phyloP scores from a whole-genome alignment of 768 basidiomycete genomes.

The Pisolithus tinctorius region DNA sequence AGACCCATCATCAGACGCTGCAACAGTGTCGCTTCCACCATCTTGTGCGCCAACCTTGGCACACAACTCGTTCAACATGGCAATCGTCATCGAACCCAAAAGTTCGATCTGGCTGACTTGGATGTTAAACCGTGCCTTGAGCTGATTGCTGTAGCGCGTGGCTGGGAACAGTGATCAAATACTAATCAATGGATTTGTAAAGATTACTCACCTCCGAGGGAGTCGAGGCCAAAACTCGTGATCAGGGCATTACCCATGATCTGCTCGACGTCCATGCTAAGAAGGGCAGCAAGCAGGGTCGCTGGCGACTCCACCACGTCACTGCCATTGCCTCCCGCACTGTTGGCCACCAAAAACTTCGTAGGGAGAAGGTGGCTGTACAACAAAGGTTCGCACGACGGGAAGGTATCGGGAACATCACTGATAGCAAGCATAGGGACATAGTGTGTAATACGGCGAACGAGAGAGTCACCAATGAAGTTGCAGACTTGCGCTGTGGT shows the following conservation, averaged over 20 bases:
- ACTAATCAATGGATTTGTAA: neutral
- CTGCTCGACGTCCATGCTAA: constrained; percentile 22
- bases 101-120: constrained; percentile 17
- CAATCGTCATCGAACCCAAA: constrained; percentile 15
- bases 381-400: constrained; percentile 19
- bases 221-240: constrained; percentile 18
- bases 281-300: constrained; percentile 17
- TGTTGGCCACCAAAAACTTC: constrained; percentile 13
- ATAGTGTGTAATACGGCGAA: constrained; percentile 24
- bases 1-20: constrained; percentile 17
- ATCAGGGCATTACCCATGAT: constrained; percentile 25
- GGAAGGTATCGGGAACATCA: constrained; percentile 21
- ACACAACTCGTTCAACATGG: constrained; percentile 19
- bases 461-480: constrained; percentile 24
- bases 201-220: constrained; percentile 15
- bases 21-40: constrained; percentile 1
- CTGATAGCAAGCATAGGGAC: constrained; percentile 22
- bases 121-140: constrained; percentile 20
- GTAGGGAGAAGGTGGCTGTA: constrained; percentile 20
- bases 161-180: constrained; percentile 7
- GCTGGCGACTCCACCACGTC: constrained; percentile 16
- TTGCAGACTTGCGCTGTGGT: constrained; percentile 27
- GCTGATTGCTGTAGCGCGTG: constrained; percentile 25
- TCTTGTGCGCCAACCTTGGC: constrained; percentile 11
- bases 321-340: constrained; percentile 8